Percentiles rank a stretch among this genome's conserved stretches.
Conservation (phyloP, 2,329 filamentous ascomycete species). For the Botryotinia calthae region DNA sequence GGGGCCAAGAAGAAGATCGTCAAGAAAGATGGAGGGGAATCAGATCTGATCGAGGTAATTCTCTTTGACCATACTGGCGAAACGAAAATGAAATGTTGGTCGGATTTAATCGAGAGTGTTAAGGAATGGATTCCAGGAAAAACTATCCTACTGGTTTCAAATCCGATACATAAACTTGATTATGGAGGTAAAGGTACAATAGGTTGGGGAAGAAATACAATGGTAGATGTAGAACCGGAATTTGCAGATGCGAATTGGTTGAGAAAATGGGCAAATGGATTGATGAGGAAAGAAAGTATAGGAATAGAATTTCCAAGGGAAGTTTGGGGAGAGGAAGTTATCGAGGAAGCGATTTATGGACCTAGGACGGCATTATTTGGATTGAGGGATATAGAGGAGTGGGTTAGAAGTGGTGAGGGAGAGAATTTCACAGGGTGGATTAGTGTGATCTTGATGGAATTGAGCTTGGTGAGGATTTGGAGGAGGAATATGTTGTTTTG, state of each 20-base stretch:
- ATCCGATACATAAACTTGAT: slow-evolving; percentile 34
- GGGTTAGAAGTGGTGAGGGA: slow-evolving; percentile 39
- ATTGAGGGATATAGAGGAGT: slow-evolving; percentile 45
- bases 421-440: slow-evolving; percentile 44
- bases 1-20: slow-evolving; percentile 51
- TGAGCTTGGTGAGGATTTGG: slow-evolving; percentile 33
- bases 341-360: slow-evolving; percentile 39
- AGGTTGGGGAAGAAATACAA: slow-evolving; percentile 43
- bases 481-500: slow-evolving; percentile 42
- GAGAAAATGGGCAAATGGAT: slow-evolving; percentile 46
- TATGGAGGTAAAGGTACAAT: slow-evolving; percentile 33
- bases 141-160: slow-evolving; percentile 50
- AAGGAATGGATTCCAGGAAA: slow-evolving; percentile 47
- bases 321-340: slow-evolving; percentile 41
- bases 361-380: slow-evolving; percentile 42
- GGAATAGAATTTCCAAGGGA: slow-evolving; percentile 48
- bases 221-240: slow-evolving; percentile 55
- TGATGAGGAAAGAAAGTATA: slow-evolving; percentile 50
- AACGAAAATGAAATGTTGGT: slow-evolving; percentile 54
- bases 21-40: slow-evolving; percentile 46
- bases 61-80: slow-evolving; percentile 58
- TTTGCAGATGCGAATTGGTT: slow-evolving; percentile 55
- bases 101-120: slow-evolving; percentile 47
- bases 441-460: slow-evolving; percentile 35
- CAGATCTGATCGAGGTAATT: slow-evolving; percentile 49